Evolutionary conservation across 371 early-diverging fungal genomes (phyloP).

Genomic region (Mortierella sp.): DNA sequence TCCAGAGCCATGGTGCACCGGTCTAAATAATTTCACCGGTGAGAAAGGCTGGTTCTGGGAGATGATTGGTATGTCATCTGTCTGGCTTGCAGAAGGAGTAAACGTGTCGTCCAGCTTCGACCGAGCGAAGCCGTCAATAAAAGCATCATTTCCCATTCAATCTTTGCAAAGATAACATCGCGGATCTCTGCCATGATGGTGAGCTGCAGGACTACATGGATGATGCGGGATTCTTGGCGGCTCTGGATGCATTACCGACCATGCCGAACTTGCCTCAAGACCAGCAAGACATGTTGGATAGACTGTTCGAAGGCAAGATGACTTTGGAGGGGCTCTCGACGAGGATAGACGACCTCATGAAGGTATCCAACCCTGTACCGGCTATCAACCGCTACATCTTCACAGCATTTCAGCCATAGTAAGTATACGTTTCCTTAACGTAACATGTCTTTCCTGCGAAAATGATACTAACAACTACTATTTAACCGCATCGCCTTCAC

Average conservation of each 20-base stretch:
- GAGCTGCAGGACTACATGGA: constrained; percentile 25
- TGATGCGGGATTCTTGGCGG: constrained; percentile 2
- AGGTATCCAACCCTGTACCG: constrained; percentile 25
- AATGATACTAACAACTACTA: not conserved
- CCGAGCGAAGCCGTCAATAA: no score
- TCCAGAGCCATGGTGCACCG: no score
- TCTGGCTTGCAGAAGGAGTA: no score
- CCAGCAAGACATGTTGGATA: constrained; percentile 11
- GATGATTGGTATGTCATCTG: no score
- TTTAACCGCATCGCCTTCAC: constrained; percentile 15
- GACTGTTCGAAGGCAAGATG: constrained; percentile 11
- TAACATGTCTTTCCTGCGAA: not conserved
- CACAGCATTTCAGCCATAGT: constrained; percentile 28
- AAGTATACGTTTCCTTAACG: constrained; percentile 9
- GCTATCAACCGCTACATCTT: constrained; percentile 28
- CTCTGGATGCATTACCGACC: constrained; percentile 11
- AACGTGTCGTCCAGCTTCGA: no score
- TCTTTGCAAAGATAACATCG: constrained; percentile 26
- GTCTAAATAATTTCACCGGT: no score
- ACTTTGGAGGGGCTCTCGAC: constrained; percentile 15
- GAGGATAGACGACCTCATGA: constrained; percentile 26
- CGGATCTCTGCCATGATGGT: constrained; percentile 20
- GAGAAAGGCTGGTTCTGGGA: no score
- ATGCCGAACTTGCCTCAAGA: constrained; percentile 19
- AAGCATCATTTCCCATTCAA: no score